Evolutionary conservation across 2,329 filamentous ascomycete genomes (phyloP), one percentile per base, ranked within the genome.

Genomic region (Botrytis squamosa): DNA sequence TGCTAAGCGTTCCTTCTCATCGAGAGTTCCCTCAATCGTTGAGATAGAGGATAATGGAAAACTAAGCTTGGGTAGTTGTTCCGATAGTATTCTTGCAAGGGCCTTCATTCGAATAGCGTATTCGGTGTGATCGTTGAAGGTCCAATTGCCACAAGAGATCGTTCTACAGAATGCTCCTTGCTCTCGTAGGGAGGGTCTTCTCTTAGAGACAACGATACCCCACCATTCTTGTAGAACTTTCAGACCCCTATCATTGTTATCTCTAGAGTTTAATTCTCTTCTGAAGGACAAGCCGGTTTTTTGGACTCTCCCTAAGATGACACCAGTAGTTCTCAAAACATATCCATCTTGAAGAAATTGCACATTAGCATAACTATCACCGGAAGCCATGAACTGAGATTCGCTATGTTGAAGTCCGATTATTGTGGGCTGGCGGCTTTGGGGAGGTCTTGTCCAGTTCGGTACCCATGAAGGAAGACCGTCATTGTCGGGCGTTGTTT

Each of bases 211-310:
- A 71, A 79, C 77, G 6, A 78, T 55, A 42, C 74, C 74, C 78
- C 78, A 79, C 79, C 79, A 80, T 60, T 79, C 74, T 40, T 77
- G 73, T n/a, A 79, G 76, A 38, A 70, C 63, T 12, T 76, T 73
- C 10, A 79, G 18, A 14, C 67, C 55, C 14, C 75, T 75, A 12
- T 52, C 69, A 14, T 78, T 72, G 40, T 78, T 72, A 22, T 72
- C 75, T 4, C 73, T 74, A 69, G 76, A 29, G 1, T 75, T 75
- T 16, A 52, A 67, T 40, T 76, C 74, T 44, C 72, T 77, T 42
- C 40, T 57, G 38, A 76, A 79, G 1, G 73, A 38, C 46, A 74
- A 70, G 2, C 77, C 76, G 14, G 75, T 60, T 16, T 66, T 60
- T n/a, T 74, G 70, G 12, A 80, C 75, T n/a, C 64, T 77, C 36